A percentile compares a stretch with the other conserved stretches of the same genome.
Conservation (phyloP, 1,284 basidiomycete genomes). For the Cutaneotrichosporon dermatis region DNA sequence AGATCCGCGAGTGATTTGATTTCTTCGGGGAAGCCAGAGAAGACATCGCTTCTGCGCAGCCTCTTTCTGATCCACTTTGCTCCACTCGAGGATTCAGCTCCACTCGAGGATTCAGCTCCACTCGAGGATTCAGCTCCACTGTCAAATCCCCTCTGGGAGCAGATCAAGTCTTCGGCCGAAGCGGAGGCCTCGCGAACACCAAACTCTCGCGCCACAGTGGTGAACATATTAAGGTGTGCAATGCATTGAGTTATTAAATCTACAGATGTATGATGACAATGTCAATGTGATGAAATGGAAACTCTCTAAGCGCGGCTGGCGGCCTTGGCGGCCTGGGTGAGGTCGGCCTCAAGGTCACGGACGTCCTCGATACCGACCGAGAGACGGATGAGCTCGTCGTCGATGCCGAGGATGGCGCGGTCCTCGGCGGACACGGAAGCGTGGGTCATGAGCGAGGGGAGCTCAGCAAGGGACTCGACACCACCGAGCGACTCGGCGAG, state of each 20-base stretch:
- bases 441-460: constrained; percentile 74
- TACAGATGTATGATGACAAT: not conserved
- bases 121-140: no score
- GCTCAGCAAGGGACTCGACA: constrained; percentile 83
- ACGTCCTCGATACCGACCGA: constrained; percentile 85
- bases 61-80: no score
- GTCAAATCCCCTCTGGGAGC: no score
- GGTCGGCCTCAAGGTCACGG: constrained; percentile 72
- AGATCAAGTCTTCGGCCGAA: no score
- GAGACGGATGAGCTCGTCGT: constrained; percentile 72
- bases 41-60: no score
- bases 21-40: no score
- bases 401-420: constrained; percentile 68
- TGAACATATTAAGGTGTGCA: not conserved
- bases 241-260: not conserved
- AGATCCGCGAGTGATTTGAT: no score
- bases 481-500: constrained; percentile 88
- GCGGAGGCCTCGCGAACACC: no score
- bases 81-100: no score
- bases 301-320: not conserved
- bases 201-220: no score
- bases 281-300: no score
- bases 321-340: constrained; percentile 60
- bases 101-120: no score
- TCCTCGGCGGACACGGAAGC: constrained; percentile 17